Evolutionary conservation across 2,329 filamentous ascomycete genomes (phyloP).

Genomic region (Claviceps sp.): DNA sequence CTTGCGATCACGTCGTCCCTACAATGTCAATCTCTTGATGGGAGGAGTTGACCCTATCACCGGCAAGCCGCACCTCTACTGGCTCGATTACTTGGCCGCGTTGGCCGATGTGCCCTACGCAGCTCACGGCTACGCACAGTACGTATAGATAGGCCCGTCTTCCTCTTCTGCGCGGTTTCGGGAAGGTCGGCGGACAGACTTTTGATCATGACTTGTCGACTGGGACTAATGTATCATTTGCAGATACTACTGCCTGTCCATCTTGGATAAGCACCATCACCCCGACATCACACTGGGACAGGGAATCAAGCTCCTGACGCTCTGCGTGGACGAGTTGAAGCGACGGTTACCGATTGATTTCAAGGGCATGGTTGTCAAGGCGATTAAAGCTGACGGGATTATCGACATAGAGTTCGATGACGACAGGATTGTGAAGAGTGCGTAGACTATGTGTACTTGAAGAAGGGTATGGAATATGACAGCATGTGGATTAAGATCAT

Average conservation of each 20-base stretch:
- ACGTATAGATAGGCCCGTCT: slow-evolving; percentile 24
- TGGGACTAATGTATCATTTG: not conserved
- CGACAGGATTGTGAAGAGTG: slow-evolving; percentile 53
- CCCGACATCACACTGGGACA: slow-evolving; percentile 82
- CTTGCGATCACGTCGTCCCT: slow-evolving; percentile 82
- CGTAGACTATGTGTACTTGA: slow-evolving; percentile 22
- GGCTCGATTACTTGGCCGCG: slow-evolving; percentile 92
- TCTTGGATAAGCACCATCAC: slow-evolving; percentile 97
- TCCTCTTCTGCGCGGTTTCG: not conserved
- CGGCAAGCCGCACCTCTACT: slow-evolving; percentile 83
- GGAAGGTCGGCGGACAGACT: not conserved
- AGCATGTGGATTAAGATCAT: slow-evolving; percentile 24
- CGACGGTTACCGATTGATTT: slow-evolving; percentile 95
- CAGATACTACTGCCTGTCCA: slow-evolving; percentile 94
- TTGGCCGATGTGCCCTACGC: slow-evolving; percentile 84
- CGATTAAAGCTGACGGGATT: slow-evolving; percentile 88
- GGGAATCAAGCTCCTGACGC: slow-evolving; percentile 80
- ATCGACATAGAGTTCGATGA: slow-evolving; percentile 76
- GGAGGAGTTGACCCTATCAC: slow-evolving; percentile 89
- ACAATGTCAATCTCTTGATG: slow-evolving; percentile 91
- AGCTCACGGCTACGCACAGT: slow-evolving; percentile 96
- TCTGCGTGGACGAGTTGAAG: slow-evolving; percentile 97
- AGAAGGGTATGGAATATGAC: slow-evolving; percentile 8
- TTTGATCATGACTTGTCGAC: not conserved
- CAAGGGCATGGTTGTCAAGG: slow-evolving; percentile 92